These are phyloP conservation scores for Rozella allomycis DNA, from an alignment of 371 early-diverging fungal species.

Conservation along the genomic window DNA sequence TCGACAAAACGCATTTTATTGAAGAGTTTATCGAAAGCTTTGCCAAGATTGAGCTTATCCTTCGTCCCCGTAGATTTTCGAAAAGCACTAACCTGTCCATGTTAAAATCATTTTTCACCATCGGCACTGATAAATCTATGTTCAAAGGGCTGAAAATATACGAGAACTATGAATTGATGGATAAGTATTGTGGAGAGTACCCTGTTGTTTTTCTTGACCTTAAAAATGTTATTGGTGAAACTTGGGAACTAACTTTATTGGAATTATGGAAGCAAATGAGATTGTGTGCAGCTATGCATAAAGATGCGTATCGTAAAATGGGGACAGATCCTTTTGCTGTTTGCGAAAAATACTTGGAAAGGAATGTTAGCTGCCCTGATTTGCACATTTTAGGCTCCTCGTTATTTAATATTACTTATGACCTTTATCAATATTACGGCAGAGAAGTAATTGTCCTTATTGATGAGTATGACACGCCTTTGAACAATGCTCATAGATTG, in stretches of 20 bases:
- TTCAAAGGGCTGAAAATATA: neutral
- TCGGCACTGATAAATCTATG: neutral
- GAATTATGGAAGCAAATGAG: no score
- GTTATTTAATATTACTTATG: neutral
- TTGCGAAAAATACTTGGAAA: no score
- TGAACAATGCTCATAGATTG: neutral
- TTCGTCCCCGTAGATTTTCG: neutral
- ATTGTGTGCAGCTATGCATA: no score
- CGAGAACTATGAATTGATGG: neutral
- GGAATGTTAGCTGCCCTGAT: no score
- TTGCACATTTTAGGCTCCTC: no score
- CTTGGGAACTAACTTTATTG: no score
- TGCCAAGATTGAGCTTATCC: neutral
- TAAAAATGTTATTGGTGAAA: neutral
- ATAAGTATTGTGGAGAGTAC: neutral
- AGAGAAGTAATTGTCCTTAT: neutral
- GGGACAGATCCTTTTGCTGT: no score
- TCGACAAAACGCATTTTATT: neutral
- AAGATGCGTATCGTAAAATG: no score
- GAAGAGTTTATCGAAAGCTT: neutral
- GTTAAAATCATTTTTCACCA: neutral
- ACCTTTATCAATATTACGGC: neutral
- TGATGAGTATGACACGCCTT: neutral
- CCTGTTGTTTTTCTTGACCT: constrained; percentile 1
- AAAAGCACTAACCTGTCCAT: constrained; percentile 1